phyloP scores from a whole-genome alignment of 805 yeast species.

The Candida glaebosa region DNA sequence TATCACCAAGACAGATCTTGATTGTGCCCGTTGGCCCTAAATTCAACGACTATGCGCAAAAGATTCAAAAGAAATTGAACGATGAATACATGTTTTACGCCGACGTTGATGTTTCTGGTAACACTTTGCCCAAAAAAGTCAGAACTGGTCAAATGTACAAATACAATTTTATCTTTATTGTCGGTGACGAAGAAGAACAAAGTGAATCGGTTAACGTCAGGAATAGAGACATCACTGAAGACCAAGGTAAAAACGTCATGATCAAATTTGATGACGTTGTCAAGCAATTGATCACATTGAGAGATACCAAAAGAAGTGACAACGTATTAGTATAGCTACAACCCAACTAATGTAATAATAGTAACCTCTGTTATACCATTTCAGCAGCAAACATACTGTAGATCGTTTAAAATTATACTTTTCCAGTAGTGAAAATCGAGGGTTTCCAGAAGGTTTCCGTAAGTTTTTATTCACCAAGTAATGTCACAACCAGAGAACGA shows the following conservation, averaged over 20 bases:
- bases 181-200: conserved; percentile 90
- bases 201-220: conserved; percentile 86
- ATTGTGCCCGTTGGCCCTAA: conserved; percentile 97
- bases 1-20: conserved; percentile 97
- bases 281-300: conserved; percentile 61
- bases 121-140: conserved; percentile 96
- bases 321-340: conserved; percentile 37
- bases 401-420: too few relatives aligned
- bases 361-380: background rate
- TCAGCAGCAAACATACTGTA: background rate
- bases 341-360: background rate
- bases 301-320: conserved; percentile 71
- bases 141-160: conserved; percentile 93
- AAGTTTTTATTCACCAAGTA: background rate
- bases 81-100: conserved; percentile 80
- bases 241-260: conserved; percentile 90
- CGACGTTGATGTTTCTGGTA: conserved; percentile 90
- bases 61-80: conserved; percentile 61
- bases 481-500: conserved; percentile 1
- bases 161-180: conserved; percentile 94
- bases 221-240: conserved; percentile 90
- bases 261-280: conserved; percentile 70
- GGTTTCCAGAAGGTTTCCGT: background rate
- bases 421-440: too few relatives aligned
- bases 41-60: conserved; percentile 85